phyloP scores from a whole-genome alignment of 2,329 filamentous ascomycete species.

The Fonsecaea nubica region DNA sequence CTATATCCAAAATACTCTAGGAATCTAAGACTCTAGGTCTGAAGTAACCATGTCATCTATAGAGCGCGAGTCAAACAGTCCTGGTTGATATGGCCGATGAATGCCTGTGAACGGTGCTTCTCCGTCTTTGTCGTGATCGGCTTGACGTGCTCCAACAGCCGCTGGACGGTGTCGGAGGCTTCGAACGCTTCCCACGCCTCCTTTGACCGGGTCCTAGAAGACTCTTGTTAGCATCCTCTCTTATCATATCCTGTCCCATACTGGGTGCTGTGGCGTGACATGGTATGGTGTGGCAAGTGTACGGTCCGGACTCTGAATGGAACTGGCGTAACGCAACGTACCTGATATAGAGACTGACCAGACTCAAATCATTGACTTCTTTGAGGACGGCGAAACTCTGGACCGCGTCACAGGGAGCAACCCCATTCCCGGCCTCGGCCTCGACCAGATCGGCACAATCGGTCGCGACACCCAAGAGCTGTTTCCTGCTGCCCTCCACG shows the following conservation, averaged over 20 bases:
- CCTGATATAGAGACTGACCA: no score
- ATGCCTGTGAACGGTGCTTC: slow-evolving; percentile 10
- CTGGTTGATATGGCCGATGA: slow-evolving; percentile 17
- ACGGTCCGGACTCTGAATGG: no score
- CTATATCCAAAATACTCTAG: no score
- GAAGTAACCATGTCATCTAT: no score
- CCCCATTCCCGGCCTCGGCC: not conserved
- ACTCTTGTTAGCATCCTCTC: no score
- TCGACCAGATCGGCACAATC: slow-evolving; percentile 11
- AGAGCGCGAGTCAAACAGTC: not conserved
- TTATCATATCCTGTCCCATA: no score
- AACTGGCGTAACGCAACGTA: no score
- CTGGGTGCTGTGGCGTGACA: no score
- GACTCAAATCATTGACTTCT: no score
- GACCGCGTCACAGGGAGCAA: not conserved
- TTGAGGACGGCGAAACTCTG: slow-evolving; percentile 20
- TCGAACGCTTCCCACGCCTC: slow-evolving; percentile 4
- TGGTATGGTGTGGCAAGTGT: no score
- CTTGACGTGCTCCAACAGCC: not conserved
- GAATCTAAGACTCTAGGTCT: no score
- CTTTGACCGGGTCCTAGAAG: not conserved
- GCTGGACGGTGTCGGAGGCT: not conserved
- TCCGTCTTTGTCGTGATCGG: not conserved
- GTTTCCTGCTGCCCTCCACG: slow-evolving; percentile 16
- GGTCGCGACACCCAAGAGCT: slow-evolving; percentile 17